Conservation (phyloP, 106 monocot genomes). For the Acanthochlamys bracteata region DNA sequence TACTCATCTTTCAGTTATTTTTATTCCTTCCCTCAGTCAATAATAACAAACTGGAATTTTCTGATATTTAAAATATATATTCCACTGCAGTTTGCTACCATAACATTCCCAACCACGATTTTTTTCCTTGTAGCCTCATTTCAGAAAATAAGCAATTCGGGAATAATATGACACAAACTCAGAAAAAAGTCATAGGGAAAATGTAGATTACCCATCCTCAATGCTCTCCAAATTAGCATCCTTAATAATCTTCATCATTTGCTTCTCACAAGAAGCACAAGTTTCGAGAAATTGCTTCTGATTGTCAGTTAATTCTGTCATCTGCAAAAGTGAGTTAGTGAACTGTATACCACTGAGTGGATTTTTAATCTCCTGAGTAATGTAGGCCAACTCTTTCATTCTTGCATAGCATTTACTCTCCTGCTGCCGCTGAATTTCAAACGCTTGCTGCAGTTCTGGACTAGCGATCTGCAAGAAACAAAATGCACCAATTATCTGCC, state of each 20-base stretch:
- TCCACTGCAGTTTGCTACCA: too few species aligned
- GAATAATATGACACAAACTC: too few species aligned
- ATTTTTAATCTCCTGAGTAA: slow-evolving; percentile 85
- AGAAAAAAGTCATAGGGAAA: not conserved
- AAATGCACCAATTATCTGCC: slow-evolving; percentile 69
- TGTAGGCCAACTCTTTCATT: slow-evolving; percentile 90
- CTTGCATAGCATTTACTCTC: slow-evolving; percentile 77
- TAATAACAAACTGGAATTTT: too few species aligned
- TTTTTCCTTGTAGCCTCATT: too few species aligned
- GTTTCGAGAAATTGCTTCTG: slow-evolving; percentile 94
- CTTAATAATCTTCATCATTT: slow-evolving; percentile 68
- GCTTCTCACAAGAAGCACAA: slow-evolving; percentile 71
- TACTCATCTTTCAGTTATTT: too few species aligned
- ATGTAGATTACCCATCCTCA: slow-evolving; percentile 64
- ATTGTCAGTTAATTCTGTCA: slow-evolving; percentile 74
- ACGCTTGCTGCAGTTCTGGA: slow-evolving; percentile 73
- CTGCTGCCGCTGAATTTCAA: slow-evolving; percentile 81
- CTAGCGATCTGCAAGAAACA: slow-evolving; percentile 95
- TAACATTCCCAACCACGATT: too few species aligned
- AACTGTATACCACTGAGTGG: slow-evolving; percentile 82
- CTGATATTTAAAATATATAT: too few species aligned
- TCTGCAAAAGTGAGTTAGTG: slow-evolving; percentile 67
- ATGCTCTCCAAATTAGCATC: slow-evolving; percentile 64
- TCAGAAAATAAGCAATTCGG: too few species aligned
- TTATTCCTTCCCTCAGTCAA: too few species aligned